Base-by-base conservation (phyloP, 1,284 basidiomycete species). In the Mycena sp. region DNA sequence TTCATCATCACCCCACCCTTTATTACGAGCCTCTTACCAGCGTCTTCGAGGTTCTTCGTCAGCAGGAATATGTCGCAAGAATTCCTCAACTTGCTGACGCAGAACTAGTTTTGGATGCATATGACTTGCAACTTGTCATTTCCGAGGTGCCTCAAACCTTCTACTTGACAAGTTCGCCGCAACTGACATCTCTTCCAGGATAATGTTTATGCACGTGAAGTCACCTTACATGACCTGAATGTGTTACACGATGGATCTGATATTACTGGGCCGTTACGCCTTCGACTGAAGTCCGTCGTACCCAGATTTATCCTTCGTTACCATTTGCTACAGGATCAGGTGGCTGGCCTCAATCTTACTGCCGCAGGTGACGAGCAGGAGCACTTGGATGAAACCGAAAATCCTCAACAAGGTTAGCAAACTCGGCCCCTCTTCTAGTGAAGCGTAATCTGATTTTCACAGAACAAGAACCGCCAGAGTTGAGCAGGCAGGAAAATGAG, bases 281-380 rank as follows among this genome's bases (percentile, higher is more conserved):
- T 92, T 55, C 82, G 80, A 54, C 74, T 93, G 49, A 83, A 81
- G 58, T 73, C 81, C 2, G 71, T 76, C 44, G 65, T 76, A 1
- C 86, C 90, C 37, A 83, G 91, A 53, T 93, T 93, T 67, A 88
- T 91, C 49, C 75, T 81, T 30, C 87, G 87, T 38, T 93, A 89
- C 73, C 87, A 86, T 61, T 72, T 79, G 48, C 79, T 92, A 41
- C 86, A 88, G 70, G 85, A 87, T 38, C 83, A 87, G 69, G 77
- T 89, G 45, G 74, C 80, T 21, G 81, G 83, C 35, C 71, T 85
- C 7, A 77, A 81, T 44, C 46, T 83, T 6, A 71, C 73, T 29
- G 71, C 74, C 32, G 19, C 58, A 37, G 71, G 70, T 46, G 63
- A 55, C 3, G 65, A 73, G 45, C 71, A 73, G 40, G 35, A 57